Evolutionary conservation across 768 basidiomycete genomes (phyloP), one percentile per base, ranked within the genome.

Genomic region (Tylopilus rubrobrunneus): DNA sequence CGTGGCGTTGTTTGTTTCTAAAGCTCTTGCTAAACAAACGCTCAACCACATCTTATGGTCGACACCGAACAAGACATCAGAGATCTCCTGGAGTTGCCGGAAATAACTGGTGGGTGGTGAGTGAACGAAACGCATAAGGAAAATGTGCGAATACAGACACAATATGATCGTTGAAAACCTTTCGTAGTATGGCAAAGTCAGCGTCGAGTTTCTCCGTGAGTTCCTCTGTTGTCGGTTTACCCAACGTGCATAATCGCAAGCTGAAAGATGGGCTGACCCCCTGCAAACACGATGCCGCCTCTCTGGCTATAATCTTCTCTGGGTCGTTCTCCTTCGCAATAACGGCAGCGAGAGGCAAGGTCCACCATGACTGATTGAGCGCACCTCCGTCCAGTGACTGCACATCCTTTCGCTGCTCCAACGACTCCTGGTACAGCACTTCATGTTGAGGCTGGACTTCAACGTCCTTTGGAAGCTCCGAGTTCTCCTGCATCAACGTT

Each of bases 1-100:
- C 60, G 56, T 63, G 58, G 46, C 4, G 48, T 63, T 66, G 53
- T 66, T 66, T 59, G 19, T 62, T 66, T 61, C 61, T 19, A 63
- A 65, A 11, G 64, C 55, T 42, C 40, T 55, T 57, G 57, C 62
- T 62, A 66, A 67, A 66, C 60, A 66, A 56, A 56, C 39, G 29
- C 14, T 9, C 34, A 25, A 10, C 12, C 23, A 23, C 37, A 46
- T 40, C 53, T 48, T 12, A 37, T 36, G 19, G 40, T 19, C 45
- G 53, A 48, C 48, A 66, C 66, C 1, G 19, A 19, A 19, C 19
- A 19, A 19, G 19, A 19, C 19, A 60, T 95, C 93, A 3, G 92
- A 94, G 6, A 96, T 87, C 61, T 93, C 92, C 70, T 96, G 93
- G 7, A 96, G 74, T 56, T 93, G 89, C 17, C 88, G 82, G 19